phyloP scores from a whole-genome alignment of 805 yeast genomes.

The Starmera amethionina region DNA sequence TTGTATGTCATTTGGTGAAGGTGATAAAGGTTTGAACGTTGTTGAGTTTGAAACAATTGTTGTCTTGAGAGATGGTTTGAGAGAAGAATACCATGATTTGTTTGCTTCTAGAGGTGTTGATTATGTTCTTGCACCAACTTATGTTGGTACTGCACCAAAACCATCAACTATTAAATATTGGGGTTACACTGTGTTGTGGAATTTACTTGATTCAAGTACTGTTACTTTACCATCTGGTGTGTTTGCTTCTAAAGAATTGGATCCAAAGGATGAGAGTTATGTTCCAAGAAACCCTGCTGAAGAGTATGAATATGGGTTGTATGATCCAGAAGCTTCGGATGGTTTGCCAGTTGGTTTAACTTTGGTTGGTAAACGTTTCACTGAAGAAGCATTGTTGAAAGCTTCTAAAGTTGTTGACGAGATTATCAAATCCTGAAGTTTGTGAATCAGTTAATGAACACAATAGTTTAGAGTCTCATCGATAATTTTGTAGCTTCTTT shows the following conservation, averaged over 20 bases:
- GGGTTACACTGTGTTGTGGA: constrained; percentile 74
- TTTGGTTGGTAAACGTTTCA: constrained; percentile 39
- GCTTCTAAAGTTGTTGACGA: constrained; percentile 32
- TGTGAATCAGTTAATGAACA: too few species aligned
- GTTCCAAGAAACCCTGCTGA: constrained; percentile 14
- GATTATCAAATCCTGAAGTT: constrained; percentile 36
- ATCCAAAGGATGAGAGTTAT: constrained; percentile 29
- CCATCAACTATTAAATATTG: constrained; percentile 58
- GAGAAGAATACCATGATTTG: constrained; percentile 45
- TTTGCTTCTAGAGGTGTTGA: constrained; percentile 49
- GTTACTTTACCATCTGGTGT: constrained; percentile 54
- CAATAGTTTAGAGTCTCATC: too few species aligned
- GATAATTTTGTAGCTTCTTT: too few species aligned
- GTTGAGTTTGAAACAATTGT: constrained; percentile 49
- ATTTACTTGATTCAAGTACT: constrained; percentile 62
- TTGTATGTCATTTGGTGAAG: constrained; percentile 48
- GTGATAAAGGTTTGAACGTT: constrained; percentile 35
- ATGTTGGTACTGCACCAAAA: constrained; percentile 60
- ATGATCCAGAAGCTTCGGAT: constrained; percentile 35
- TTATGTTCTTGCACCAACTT: constrained; percentile 57
- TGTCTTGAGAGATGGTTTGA: constrained; percentile 44
- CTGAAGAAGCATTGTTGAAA: constrained; percentile 38
- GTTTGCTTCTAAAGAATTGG: constrained; percentile 38
- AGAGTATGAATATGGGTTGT: constrained; percentile 23
- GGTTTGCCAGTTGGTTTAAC: constrained; percentile 47